These are phyloP conservation scores for Colletotrichum orchidophilum DNA, from an alignment of 2,329 filamentous ascomycete genomes.

Conservation along the genomic window DNA sequence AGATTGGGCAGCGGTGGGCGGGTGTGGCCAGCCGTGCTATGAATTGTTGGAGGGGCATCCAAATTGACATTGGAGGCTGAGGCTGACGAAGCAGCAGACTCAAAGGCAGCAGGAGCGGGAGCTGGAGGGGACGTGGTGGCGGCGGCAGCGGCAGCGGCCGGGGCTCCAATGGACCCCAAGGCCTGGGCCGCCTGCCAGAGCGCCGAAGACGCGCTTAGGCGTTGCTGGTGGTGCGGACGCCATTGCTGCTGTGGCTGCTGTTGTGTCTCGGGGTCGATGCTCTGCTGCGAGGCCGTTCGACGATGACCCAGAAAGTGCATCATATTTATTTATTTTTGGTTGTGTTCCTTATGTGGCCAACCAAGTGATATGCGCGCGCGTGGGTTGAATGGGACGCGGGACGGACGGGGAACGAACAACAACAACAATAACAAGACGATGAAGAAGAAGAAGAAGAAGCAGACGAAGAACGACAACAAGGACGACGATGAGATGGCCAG, in stretches of 20 bases:
- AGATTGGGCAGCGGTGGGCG: constrained; percentile 25
- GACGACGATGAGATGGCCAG: not conserved
- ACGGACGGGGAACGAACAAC: not conserved
- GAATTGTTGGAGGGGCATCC: not conserved
- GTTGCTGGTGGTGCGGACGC: constrained; percentile 24
- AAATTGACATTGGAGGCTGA: not conserved
- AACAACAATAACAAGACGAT: not conserved
- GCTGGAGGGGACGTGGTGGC: constrained; percentile 23
- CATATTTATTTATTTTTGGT: not conserved
- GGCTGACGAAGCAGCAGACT: not conserved
- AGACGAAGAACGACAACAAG: not conserved
- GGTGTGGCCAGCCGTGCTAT: constrained; percentile 32
- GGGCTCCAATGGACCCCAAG: constrained; percentile 28
- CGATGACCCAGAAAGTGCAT: constrained; percentile 32
- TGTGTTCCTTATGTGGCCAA: not conserved
- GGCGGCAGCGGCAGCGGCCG: constrained; percentile 13
- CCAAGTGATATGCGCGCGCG: not conserved
- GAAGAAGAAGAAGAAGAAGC: no score
- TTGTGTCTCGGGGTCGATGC: constrained; percentile 23
- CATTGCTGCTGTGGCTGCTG: constrained; percentile 18
- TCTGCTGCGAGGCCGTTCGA: constrained; percentile 28
- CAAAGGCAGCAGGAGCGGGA: not conserved
- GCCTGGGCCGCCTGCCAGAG: constrained; percentile 30
- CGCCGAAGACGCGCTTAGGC: constrained; percentile 27
- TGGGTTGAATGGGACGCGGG: not conserved